Evolutionary conservation across 2,329 filamentous ascomycete species (phyloP).

Genomic region (Diaporthe ilicicola): DNA sequence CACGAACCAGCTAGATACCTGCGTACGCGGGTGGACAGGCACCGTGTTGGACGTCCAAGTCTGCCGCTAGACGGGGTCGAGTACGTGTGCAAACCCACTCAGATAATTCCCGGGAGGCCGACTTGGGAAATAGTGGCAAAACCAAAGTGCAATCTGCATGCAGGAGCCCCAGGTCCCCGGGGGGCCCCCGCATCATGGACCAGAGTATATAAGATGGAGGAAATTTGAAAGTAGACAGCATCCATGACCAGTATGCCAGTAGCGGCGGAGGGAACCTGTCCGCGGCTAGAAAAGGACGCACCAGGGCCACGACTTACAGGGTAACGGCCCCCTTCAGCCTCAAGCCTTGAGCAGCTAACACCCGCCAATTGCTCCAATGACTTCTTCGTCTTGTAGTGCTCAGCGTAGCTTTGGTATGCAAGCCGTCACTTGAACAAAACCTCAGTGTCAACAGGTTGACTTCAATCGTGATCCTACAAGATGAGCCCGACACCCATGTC

Average conservation of each 20-base stretch:
- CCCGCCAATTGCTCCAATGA: background rate
- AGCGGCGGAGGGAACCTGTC: slow-evolving; percentile 15
- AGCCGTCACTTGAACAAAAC: background rate
- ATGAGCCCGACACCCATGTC: background rate
- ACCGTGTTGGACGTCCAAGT: background rate
- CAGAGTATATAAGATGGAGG: background rate
- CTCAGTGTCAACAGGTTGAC: background rate
- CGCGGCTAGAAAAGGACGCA: slow-evolving; percentile 5
- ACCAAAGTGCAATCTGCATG: background rate
- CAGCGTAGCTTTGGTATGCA: too few species aligned
- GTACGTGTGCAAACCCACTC: background rate
- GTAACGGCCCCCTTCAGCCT: background rate
- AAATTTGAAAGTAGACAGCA: background rate
- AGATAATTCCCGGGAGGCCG: background rate
- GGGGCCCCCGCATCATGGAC: background rate
- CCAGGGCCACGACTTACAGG: background rate
- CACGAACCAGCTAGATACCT: background rate
- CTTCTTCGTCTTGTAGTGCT: too few species aligned
- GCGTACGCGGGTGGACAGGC: background rate
- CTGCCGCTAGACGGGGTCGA: slow-evolving; percentile 1
- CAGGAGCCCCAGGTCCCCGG: background rate
- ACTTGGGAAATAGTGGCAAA: background rate
- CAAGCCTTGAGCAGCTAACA: background rate
- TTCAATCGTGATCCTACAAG: background rate
- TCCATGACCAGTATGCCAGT: background rate